phyloP scores from a whole-genome alignment of 192 early-diverging fungal species.

The Backusella australiensis region DNA sequence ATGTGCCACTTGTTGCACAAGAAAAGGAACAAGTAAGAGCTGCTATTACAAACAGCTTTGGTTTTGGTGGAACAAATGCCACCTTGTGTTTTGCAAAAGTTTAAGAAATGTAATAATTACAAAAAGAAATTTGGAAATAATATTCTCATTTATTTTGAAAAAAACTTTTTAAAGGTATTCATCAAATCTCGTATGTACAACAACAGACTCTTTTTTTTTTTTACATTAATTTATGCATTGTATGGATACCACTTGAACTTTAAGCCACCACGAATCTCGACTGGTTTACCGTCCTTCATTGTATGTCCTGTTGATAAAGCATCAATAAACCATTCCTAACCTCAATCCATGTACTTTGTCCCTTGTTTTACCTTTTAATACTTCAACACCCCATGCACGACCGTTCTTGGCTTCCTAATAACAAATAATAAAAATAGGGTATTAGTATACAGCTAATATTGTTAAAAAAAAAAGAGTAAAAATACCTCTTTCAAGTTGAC shows the following conservation, averaged over 20 bases:
- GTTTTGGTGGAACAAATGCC: conserved; percentile 86
- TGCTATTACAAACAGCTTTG: conserved; percentile 88
- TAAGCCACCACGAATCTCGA: conserved; percentile 17
- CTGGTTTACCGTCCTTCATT: conserved; percentile 16
- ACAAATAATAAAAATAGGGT: neutral
- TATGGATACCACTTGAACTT: conserved; percentile 15
- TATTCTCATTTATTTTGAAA: no score
- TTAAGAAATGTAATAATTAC: conserved; percentile 15
- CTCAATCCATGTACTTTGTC: neutral
- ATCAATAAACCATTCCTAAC: neutral
- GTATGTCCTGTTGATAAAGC: neutral
- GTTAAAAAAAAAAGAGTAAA: neutral
- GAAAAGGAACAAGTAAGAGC: conserved; percentile 50
- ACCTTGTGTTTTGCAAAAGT: conserved; percentile 65
- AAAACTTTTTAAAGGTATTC: no score
- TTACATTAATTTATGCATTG: neutral
- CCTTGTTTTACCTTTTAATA: conserved; percentile 15
- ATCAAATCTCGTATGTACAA: neutral
- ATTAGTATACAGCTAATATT: neutral
- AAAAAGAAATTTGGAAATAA: neutral
- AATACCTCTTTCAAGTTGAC: conserved; percentile 20
- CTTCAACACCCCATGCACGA: conserved; percentile 25
- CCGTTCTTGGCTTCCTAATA: conserved; percentile 15
- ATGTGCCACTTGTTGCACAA: conserved; percentile 73
- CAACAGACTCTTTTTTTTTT: neutral